phyloP scores from a whole-genome alignment of 2,329 filamentous ascomycete genomes.

The Ophiostoma sp. region DNA sequence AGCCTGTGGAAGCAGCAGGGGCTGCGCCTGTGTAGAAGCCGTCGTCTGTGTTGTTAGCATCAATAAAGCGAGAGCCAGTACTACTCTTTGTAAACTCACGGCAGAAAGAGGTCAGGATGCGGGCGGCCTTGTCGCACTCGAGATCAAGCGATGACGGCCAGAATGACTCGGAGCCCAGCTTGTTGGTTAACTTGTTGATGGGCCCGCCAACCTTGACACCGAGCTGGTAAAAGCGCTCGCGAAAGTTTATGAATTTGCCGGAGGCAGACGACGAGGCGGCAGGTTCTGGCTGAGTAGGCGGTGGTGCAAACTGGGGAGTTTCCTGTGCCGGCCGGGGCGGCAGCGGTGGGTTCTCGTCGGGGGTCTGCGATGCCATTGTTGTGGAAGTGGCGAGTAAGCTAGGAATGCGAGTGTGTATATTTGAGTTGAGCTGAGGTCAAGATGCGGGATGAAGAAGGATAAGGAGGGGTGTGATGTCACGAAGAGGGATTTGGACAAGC shows the following conservation, averaged over 20 bases:
- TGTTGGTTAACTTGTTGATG: conserved; percentile 65
- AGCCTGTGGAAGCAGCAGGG: conserved; percentile 23
- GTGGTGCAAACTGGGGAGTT: conserved; percentile 13
- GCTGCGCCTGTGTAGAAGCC: conserved; percentile 31
- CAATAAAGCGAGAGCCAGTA: no score
- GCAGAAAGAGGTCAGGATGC: conserved; percentile 70
- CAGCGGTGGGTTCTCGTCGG: conserved; percentile 10
- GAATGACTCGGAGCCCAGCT: conserved; percentile 63
- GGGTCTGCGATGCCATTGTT: background rate
- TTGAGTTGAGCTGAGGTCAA: background rate
- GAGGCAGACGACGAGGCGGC: background rate
- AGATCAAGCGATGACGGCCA: conserved; percentile 71
- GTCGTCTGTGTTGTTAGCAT: conserved; percentile 29
- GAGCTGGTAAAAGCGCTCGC: conserved; percentile 30
- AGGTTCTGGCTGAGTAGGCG: background rate
- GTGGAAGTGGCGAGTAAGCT: background rate
- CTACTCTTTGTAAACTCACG: conserved; percentile 50
- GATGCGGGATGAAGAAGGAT: background rate
- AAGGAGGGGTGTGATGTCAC: background rate
- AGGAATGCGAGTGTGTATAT: background rate
- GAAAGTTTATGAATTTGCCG: conserved; percentile 15
- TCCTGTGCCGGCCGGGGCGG: conserved; percentile 10
- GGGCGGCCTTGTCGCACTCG: conserved; percentile 70
- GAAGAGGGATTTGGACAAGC: background rate
- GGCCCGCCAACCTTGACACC: conserved; percentile 47